Evolutionary conservation across 441 rosid species (phyloP), one percentile per base, ranked within the genome.

Genomic region (Biscutella laevigata): DNA sequence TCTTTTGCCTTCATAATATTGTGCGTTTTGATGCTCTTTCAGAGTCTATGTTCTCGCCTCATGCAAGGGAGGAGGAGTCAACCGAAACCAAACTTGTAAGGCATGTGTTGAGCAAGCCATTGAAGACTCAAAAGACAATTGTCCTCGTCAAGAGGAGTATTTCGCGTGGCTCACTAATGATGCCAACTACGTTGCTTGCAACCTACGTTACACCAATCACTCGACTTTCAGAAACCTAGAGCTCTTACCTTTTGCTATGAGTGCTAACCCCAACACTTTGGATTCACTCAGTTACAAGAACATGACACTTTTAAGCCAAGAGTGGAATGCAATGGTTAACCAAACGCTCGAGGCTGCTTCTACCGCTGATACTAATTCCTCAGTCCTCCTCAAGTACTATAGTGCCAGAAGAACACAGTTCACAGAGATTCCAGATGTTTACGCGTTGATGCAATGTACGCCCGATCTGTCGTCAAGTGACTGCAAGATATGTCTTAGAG

Each of bases 381-480:
- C 66, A 1, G 59, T 26, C 5, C 70, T 63, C 1, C n/a, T n/a
- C n/a, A 71, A 63, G 53, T 63, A 56, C 22, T 56, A 48, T 44
- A 68, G 35, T 0, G 59, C 59, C n/a, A 43, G 40, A 10, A 33
- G 48, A 54, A 48, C 69, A 6, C 7, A 58, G 9, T 21, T 42
- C 12, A 38, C 58, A 5, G 0, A 24, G 17, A 30, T 16, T 5
- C 16, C 63, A 16, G 64, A 10, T 9, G 59, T 63, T 6, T 60
- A 63, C 6, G 25, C 61, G 12, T 20, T 54, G 9, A 72, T 68
- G 76, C 71, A 61, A 43, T 71, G 75, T 43, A 49, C 57, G 2
- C 70, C 75, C 1, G 71, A 71, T 20, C 13, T 71, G 11, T 57
- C 71, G 0, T 38, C 27, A 42, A 41, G 21, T 9, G 64, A 68